phyloP scores from a whole-genome alignment of 1,284 basidiomycete species.

The Cystobasidium slooffiae region DNA sequence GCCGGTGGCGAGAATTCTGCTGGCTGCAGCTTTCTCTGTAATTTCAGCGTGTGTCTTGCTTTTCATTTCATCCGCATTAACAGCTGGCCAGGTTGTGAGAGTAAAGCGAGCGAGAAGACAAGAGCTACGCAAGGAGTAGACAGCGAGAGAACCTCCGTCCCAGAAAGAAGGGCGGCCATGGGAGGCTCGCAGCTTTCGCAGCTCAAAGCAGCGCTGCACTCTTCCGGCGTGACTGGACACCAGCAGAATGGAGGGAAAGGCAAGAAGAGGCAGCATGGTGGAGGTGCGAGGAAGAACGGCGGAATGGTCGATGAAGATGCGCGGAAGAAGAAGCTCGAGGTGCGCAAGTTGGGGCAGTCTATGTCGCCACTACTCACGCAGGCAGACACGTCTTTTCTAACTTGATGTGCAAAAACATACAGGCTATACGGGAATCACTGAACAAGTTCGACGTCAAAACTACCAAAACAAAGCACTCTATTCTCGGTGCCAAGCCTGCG shows the following conservation, averaged over 20 bases:
- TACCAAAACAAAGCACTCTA: constrained; percentile 64
- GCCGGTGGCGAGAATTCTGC: constrained; percentile 1
- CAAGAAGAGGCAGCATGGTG: constrained; percentile 55
- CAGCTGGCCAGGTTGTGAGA: too few relatives aligned
- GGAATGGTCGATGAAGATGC: constrained; percentile 52
- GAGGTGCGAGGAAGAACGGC: constrained; percentile 47
- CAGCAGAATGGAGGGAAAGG: constrained; percentile 58
- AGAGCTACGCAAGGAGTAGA: too few relatives aligned
- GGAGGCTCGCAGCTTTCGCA: constrained; percentile 78
- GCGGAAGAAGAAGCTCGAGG: constrained; percentile 74
- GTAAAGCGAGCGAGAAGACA: too few relatives aligned
- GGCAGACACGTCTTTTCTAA: constrained; percentile 40
- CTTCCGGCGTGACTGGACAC: constrained; percentile 71
- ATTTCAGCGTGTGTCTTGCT: too few relatives aligned
- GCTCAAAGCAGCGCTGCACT: constrained; percentile 78
- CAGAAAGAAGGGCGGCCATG: background rate
- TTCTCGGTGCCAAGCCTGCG: constrained; percentile 72
- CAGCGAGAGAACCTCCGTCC: background rate
- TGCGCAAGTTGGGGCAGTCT: constrained; percentile 64
- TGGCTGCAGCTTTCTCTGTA: too few relatives aligned
- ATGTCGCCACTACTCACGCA: constrained; percentile 37
- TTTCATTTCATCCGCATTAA: too few relatives aligned
- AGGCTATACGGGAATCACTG: constrained; percentile 79
- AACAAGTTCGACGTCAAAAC: constrained; percentile 94
- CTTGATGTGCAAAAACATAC: constrained; percentile 64